A percentile compares a stretch with the other conserved stretches of the same genome.
These are phyloP conservation scores for Nemania sp. DNA, from an alignment of 2,329 filamentous ascomycete species.

Conservation along the genomic window DNA sequence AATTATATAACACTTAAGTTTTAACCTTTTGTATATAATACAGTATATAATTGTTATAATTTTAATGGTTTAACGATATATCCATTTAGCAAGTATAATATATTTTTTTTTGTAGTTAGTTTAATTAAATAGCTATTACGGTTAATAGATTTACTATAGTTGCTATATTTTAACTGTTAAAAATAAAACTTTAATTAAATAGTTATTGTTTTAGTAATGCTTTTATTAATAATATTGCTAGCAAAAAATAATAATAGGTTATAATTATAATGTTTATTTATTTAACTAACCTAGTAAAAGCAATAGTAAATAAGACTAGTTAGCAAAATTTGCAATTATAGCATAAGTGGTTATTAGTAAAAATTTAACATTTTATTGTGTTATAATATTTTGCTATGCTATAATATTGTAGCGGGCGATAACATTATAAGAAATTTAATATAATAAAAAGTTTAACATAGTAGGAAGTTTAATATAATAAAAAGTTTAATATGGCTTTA, in stretches of 20 bases:
- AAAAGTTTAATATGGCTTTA: background rate
- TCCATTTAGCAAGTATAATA: background rate
- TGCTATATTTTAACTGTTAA: background rate
- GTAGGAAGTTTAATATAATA: no score
- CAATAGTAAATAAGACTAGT: no score
- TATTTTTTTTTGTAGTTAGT: background rate
- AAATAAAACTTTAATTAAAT: background rate
- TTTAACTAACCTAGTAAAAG: background rate
- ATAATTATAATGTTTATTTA: background rate
- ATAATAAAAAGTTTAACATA: background rate
- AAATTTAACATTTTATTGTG: background rate
- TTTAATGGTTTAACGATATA: background rate
- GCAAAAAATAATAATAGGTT: background rate
- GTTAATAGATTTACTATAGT: background rate
- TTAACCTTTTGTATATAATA: background rate
- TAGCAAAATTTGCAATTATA: no score
- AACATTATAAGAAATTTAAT: no score
- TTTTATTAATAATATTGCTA: background rate
- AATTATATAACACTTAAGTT: background rate
- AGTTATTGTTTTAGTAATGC: background rate
- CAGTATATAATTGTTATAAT: no score
- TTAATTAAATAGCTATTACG: background rate
- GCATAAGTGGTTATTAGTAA: background rate
- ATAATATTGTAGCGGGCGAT: background rate
- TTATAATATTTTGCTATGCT: background rate